These are phyloP conservation scores for Globisporangium rhizosaccharum DNA, from an alignment of 352 stramenopile genomes.

Conservation along the genomic window DNA sequence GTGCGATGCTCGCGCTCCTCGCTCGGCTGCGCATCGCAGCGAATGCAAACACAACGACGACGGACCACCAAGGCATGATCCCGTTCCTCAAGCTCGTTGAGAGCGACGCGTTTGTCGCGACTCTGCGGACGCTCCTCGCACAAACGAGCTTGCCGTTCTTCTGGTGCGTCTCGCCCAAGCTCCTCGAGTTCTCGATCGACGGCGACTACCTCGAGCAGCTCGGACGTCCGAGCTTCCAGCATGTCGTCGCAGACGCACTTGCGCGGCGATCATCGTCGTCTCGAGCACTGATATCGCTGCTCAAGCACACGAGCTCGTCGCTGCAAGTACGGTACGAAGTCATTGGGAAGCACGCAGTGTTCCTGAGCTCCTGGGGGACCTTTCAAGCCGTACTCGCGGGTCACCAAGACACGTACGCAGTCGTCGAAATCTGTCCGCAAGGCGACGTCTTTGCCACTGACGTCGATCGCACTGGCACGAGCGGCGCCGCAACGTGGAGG, in stretches of 20 bases:
- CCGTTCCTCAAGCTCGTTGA: constrained; percentile 53
- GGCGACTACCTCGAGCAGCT: constrained; percentile 43
- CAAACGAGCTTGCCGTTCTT: constrained; percentile 55
- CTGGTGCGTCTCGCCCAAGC: constrained; percentile 44
- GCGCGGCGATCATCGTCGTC: constrained; percentile 19
- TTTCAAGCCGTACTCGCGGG: constrained; percentile 58
- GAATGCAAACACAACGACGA: constrained; percentile 7
- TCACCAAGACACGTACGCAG: constrained; percentile 55
- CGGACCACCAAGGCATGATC: constrained; percentile 22
- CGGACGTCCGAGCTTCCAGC: constrained; percentile 41
- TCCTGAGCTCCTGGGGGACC: constrained; percentile 44
- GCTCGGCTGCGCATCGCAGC: constrained; percentile 13
- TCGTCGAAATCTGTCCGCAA: constrained; percentile 64
- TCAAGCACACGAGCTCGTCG: constrained; percentile 52
- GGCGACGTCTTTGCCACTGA: constrained; percentile 50
- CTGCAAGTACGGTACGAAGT: constrained; percentile 56
- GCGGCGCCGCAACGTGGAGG: constrained; percentile 55
- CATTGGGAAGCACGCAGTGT: constrained; percentile 41
- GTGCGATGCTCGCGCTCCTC: constrained; percentile 26
- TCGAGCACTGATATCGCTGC: constrained; percentile 33
- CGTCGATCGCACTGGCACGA: constrained; percentile 39
- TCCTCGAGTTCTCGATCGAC: constrained; percentile 59
- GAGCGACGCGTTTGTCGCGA: constrained; percentile 37
- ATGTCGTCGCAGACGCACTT: constrained; percentile 44
- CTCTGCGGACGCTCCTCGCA: constrained; percentile 35